Evolutionary conservation across 179 eudicot species (phyloP), one percentile per base, ranked within the genome.

Genomic region (Patellifolia procumbens): DNA sequence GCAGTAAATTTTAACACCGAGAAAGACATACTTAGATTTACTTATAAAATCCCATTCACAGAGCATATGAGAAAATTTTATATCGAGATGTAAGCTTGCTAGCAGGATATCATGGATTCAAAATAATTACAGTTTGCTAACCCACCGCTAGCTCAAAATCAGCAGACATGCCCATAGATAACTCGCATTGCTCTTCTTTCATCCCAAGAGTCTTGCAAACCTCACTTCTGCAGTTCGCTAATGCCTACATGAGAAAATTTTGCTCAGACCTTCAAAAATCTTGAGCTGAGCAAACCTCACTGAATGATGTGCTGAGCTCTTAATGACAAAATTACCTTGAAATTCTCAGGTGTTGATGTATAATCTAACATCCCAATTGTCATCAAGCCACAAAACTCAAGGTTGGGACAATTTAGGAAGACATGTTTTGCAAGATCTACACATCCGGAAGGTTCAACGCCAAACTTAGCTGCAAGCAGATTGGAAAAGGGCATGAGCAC

Each of bases 161-260:
- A 1, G 91, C 91, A 70, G 99, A 95, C 99, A 95, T 95, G 88
- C 99, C 99, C 99, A 95, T 95, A 34, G 99, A 95, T 64, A 95
- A 79, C 78, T 93, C 95, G 76, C 98, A 93, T 64, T 89, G 86
- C 63, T 93, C 97, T 89, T 93, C 98, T 20, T 80, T 70, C 60
- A 95, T 87, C 78, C 83, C 99, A 76, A 95, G 92, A 28, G 85
- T 95, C 78, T 82, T 80, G 82, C 97, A 95, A 53, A 93, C 91
- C 82, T 90, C 93, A 60, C 73, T 86, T 87, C 95, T 84, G 82
- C 99, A 95, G 76, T 83, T 89, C 1, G 86, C 86, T 81, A 95
- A 84, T 46, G 94, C 80, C 97, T 94, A 84, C 46, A 78, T 51
- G 79, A 70, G 24, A 76, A 35, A 81, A 48, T 19, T 58, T 52